Evolutionary conservation across 2,329 filamentous ascomycete species (phyloP).

Genomic region (Diaporthe vexans): DNA sequence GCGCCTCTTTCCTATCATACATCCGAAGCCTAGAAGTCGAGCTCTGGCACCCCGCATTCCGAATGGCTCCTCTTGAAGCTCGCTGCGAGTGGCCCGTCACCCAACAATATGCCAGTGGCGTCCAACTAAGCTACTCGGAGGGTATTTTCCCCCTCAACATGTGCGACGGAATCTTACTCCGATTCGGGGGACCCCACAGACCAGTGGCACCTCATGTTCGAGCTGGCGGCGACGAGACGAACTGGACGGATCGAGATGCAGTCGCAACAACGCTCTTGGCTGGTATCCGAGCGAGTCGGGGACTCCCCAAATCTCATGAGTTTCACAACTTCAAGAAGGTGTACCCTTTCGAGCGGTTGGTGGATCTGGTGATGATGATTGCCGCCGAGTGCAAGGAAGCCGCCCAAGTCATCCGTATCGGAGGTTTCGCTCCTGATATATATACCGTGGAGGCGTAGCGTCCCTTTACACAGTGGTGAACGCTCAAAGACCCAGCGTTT

Average conservation of each 20-base stretch:
- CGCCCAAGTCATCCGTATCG: background rate
- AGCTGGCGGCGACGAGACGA: background rate
- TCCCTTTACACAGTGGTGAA: too few relatives aligned
- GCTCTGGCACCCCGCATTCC: background rate
- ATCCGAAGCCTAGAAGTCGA: background rate
- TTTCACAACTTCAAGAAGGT: too few relatives aligned
- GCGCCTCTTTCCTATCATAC: background rate
- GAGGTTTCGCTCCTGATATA: too few relatives aligned
- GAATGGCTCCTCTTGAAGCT: background rate
- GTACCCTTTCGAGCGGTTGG: background rate
- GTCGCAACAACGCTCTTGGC: background rate
- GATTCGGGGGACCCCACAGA: background rate
- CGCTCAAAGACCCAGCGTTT: too few relatives aligned
- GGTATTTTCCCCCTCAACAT: background rate
- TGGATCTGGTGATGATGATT: conserved; percentile 4
- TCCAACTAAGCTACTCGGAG: too few relatives aligned
- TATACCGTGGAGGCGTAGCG: too few relatives aligned
- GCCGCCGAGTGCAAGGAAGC: background rate
- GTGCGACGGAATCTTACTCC: background rate
- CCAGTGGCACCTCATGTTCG: rapidly evolving
- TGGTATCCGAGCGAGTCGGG: too few relatives aligned
- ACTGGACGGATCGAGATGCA: background rate
- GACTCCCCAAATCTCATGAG: too few relatives aligned
- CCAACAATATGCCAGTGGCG: too few relatives aligned
- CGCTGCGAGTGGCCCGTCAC: too few relatives aligned